Base-by-base conservation (phyloP, 148 eudicot species). In the Linanthus parryae region DNA sequence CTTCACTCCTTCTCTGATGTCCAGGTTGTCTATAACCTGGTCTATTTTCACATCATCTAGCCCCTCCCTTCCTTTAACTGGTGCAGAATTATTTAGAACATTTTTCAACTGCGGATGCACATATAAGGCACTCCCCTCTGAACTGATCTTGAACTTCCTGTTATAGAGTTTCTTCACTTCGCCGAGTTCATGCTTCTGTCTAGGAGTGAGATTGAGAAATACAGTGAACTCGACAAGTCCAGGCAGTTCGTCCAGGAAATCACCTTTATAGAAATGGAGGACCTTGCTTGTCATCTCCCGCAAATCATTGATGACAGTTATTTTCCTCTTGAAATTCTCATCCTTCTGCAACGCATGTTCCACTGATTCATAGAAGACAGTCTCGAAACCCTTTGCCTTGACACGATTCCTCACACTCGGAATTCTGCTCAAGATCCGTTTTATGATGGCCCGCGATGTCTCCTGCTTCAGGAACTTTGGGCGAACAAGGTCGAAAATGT, bases 231-330 rank as follows among this genome's bases (percentile, higher is more conserved):
- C 98, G 7, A 87, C 73, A 40, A 87, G 80, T 3, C 98, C 95
- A 0, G 98, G 98, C 13, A 91, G 70, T 54, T 87, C 96, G 59
- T 87, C 96, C 49, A 84, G 65, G 65, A 77, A 87, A 57, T 87
- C 96, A 30, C 96, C 98, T 56, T 72, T 81, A 58, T 87, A 92
- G 51, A 84, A 92, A 54, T 92, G 98, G 23, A 92, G 73, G 48
- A 92, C 87, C 22, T 34, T 53, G 25, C 57, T 37, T 2, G 57
- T 53, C 57, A 53, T 53, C 28, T 53, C 57, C 5, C 57, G 16
- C 31, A 53, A 11, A 37, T 53, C 57, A 23, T 53, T 30, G 14
- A 53, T 53, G 15, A 53, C 57, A 23, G 57, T 53, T 11, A 53
- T 21, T n/a, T 53, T 53, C 27, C 44, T 53, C 16, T 38, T 53